Conservation (phyloP, 352 stramenopile genomes). For the Hyaloperonospora arabidopsidis region DNA sequence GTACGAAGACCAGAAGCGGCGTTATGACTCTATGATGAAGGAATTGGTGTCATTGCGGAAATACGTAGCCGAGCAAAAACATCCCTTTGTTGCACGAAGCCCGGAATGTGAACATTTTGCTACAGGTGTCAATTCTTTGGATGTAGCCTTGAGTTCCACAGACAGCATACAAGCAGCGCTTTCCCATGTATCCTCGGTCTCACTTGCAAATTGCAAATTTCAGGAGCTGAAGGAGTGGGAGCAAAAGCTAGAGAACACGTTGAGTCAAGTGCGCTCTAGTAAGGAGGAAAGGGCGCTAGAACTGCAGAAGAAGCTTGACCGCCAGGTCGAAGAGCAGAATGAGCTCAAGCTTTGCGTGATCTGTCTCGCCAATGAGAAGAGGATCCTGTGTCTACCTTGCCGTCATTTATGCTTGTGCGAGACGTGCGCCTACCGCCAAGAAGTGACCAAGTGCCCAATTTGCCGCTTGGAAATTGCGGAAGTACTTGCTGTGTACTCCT, state of each 20-base stretch:
- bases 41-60: constrained; percentile 47
- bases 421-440: constrained; percentile 54
- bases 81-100: constrained; percentile 2
- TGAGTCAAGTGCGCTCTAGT: constrained; percentile 42
- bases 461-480: constrained; percentile 77
- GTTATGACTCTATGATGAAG: constrained; percentile 61
- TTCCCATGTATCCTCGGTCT: constrained; percentile 16
- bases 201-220: constrained; percentile 27
- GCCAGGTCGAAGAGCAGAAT: constrained; percentile 67
- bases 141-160: constrained; percentile 12
- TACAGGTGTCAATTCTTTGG: not conserved
- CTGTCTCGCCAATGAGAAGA: constrained; percentile 76
- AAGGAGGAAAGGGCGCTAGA: constrained; percentile 74
- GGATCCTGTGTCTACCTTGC: constrained; percentile 74
- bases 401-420: constrained; percentile 78
- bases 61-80: constrained; percentile 31
- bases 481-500: constrained; percentile 79
- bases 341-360: constrained; percentile 85
- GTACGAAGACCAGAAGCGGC: constrained; percentile 54
- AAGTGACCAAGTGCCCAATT: constrained; percentile 77
- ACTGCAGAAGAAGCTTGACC: constrained; percentile 67
- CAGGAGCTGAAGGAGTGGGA: constrained; percentile 70
- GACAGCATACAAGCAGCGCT: constrained; percentile 27
- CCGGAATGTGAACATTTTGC: constrained; percentile 11
- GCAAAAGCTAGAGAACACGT: constrained; percentile 51